Percentiles rank a stretch among this genome's conserved stretches.
Evolutionary conservation across 1,139 yeast genomes (phyloP).

Genomic region (Blastobotrys buckinghamii): DNA sequence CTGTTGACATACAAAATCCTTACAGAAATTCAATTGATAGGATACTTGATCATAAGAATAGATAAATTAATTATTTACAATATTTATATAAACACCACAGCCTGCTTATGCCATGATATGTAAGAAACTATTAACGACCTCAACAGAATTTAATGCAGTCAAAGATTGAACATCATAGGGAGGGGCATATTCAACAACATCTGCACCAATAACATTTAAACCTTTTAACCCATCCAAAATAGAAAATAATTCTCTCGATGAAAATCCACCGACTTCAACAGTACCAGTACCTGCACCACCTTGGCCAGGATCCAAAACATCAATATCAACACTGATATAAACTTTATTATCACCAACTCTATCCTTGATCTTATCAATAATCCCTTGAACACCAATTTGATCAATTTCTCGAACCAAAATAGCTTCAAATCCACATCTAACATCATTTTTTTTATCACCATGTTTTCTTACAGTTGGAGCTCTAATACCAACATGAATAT

Average conservation of each 20-base stretch:
- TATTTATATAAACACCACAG: no score
- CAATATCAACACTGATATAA: constrained; percentile 69
- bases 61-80: no score
- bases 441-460: constrained; percentile 57
- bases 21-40: no score
- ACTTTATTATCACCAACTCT: constrained; percentile 57
- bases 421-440: constrained; percentile 54
- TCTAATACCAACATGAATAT: constrained; percentile 65
- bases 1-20: no score
- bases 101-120: constrained; percentile 24
- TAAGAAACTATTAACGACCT: constrained; percentile 41
- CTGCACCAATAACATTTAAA: constrained; percentile 67
- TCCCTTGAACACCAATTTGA: constrained; percentile 39
- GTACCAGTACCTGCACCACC: constrained; percentile 77
- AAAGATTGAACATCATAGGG: constrained; percentile 55
- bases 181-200: constrained; percentile 74
- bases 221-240: constrained; percentile 54
- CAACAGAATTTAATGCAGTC: constrained; percentile 73
- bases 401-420: constrained; percentile 67
- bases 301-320: constrained; percentile 72
- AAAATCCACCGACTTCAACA: constrained; percentile 75
- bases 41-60: no score
- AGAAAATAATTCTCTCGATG: constrained; percentile 64
- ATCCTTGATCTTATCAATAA: constrained; percentile 48
- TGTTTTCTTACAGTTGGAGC: constrained; percentile 39